phyloP scores from a whole-genome alignment of 495 filamentous ascomycete species.

The Aspergillus diversus region DNA sequence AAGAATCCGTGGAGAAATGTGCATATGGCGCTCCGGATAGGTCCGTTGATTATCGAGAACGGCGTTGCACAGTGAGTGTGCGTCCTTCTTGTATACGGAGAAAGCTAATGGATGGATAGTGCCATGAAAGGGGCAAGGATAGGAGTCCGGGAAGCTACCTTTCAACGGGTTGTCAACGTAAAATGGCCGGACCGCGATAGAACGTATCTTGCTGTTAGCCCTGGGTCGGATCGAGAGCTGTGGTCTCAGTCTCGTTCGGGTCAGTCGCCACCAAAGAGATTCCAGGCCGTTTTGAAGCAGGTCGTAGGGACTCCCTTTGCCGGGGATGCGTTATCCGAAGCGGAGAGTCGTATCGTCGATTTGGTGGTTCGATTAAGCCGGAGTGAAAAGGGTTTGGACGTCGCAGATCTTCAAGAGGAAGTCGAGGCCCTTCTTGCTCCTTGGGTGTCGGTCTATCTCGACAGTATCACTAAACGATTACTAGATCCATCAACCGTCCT shows the following conservation, averaged over 20 bases:
- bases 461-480: conserved; percentile 31
- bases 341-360: conserved; percentile 2
- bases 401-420: background rate
- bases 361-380: conserved; percentile 2
- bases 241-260: conserved; percentile 27
- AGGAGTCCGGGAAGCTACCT: conserved; percentile 27
- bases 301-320: conserved; percentile 40
- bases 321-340: conserved; percentile 28
- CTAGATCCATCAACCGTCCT: conserved; percentile 18
- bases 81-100: too few species aligned
- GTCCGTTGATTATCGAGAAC: conserved; percentile 47
- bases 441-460: conserved; percentile 26
- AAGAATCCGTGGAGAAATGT: conserved; percentile 40
- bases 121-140: conserved; percentile 37
- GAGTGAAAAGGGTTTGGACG: background rate
- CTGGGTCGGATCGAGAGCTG: background rate
- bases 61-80: conserved; percentile 31
- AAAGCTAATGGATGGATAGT: conserved; percentile 13
- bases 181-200: conserved; percentile 13
- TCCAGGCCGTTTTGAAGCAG: conserved; percentile 46
- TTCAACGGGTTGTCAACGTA: conserved; percentile 4
- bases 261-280: conserved; percentile 27
- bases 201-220: conserved; percentile 10
- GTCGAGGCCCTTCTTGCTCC: conserved; percentile 19
- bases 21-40: conserved; percentile 45